Evolutionary conservation across 2,329 filamentous ascomycete species (phyloP).

Genomic region (Hypoxylon sp.): DNA sequence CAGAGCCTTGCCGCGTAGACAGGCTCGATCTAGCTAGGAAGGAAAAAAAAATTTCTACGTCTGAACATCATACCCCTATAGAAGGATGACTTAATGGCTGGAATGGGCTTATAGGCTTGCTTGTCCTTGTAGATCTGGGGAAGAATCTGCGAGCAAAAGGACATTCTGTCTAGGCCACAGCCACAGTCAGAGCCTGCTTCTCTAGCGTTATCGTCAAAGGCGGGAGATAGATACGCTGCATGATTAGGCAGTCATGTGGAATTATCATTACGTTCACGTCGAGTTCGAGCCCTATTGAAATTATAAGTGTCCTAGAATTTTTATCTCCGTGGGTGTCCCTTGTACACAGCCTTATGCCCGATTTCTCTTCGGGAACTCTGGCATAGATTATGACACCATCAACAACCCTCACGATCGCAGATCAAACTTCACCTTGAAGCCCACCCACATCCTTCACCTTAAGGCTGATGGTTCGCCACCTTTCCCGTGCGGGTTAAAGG

Average conservation of each 20-base stretch:
- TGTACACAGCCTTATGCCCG: not conserved
- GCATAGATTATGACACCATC: not conserved
- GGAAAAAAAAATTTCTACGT: not conserved
- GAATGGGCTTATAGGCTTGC: constrained; percentile 18
- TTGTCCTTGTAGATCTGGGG: constrained; percentile 38
- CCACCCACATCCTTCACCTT: constrained; percentile 25
- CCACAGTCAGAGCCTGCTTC: constrained; percentile 44
- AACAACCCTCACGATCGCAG: constrained; percentile 9
- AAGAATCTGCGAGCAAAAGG: constrained; percentile 31
- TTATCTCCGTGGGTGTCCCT: not conserved
- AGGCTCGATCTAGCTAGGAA: constrained; percentile 3
- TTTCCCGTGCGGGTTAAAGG: constrained; percentile 9
- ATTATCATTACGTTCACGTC: constrained; percentile 6
- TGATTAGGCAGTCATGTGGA: constrained; percentile 27
- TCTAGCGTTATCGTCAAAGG: constrained; percentile 32
- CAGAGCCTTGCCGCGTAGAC: constrained; percentile 24
- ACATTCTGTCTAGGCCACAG: constrained; percentile 30
- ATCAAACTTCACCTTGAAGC: constrained; percentile 12
- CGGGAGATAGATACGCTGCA: constrained; percentile 25
- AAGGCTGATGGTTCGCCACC: constrained; percentile 31
- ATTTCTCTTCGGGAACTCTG: not conserved
- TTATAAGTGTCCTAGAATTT: not conserved
- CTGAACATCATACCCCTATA: not conserved
- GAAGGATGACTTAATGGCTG: not conserved
- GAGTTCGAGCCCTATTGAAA: not conserved